Evolutionary conservation across 164 flowering plant genomes (phyloP), one percentile per base, ranked within the genome.

Genomic region (Kalanchoe fedtschenkoi): DNA sequence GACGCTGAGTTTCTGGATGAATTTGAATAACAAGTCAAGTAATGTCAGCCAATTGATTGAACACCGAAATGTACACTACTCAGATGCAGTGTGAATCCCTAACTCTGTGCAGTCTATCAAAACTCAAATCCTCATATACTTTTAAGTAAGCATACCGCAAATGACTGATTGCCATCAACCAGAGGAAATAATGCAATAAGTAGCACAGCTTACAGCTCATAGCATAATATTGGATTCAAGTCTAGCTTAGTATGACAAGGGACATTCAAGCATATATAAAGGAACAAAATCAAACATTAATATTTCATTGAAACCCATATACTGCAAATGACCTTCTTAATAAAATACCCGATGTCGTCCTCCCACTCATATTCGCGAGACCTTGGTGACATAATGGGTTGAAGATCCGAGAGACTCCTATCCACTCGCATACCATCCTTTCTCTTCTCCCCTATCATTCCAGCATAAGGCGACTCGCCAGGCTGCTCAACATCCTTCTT

Each of bases 1-100:
- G 30, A 90, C 86, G 56, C 74, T 72, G 44, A 87, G 86, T 84
- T 83, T 84, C 99, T 95, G 92, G 70, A 72, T 70, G 57, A 79
- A 47, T 13, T 58, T 17, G 42, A 30, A 58, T 34, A 24, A 6
- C 28, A 58, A 19, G 38, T 37, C 13, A 33, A 37, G 21, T 58
- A 34, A n/a, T 34, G 15, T 58, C 11, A 5, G 21, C 6, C 2
- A 5, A 19, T n/a, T 5, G 9, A 55, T 5, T 33, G 34, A n/a
- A 5, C 4, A 19, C 39, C n/a, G 21, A 47, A 47, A 47, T 19
- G 22, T 47, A 37, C 14, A 37, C 14, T 47, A 8, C 22, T 5
- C 22, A 8, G 29, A 16, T 57, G 60, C 16, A 6, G 6, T 55
- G 10, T 5, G 34, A 56, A 30, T 56, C 10, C 37, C 34, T 28